Evolutionary conservation across 495 filamentous ascomycete species (phyloP).

Genomic region (Sabuloglossum arenarium): DNA sequence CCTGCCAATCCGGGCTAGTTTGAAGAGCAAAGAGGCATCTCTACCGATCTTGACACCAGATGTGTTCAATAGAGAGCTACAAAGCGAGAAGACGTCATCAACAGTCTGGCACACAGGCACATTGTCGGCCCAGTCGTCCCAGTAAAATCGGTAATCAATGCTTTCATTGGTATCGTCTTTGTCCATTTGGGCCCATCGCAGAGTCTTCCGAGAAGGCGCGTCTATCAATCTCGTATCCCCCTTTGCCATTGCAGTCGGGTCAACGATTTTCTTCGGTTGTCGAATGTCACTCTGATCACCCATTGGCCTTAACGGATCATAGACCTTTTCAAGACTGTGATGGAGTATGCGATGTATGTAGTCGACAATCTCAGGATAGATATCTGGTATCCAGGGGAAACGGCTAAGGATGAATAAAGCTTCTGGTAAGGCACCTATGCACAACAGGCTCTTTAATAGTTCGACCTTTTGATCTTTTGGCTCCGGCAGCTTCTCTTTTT

Average conservation of each 20-base stretch:
- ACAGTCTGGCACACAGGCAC: conserved; percentile 75
- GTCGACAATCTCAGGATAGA: conserved; percentile 52
- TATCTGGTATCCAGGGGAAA: conserved; percentile 77
- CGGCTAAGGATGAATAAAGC: conserved; percentile 79
- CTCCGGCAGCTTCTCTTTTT: conserved; percentile 43
- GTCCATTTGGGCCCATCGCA: conserved; percentile 66
- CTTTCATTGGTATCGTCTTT: conserved; percentile 50
- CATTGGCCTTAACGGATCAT: conserved; percentile 29
- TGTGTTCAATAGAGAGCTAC: conserved; percentile 62
- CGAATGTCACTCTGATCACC: conserved; percentile 19
- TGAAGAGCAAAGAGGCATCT: conserved; percentile 55
- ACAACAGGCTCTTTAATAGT: conserved; percentile 66
- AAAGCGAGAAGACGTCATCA: conserved; percentile 78
- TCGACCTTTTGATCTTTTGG: conserved; percentile 78
- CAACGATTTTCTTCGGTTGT: conserved; percentile 27
- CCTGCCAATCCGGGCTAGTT: conserved; percentile 61
- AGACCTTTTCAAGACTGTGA: conserved; percentile 54
- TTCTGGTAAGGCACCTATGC: conserved; percentile 84
- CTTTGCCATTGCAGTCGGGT: conserved; percentile 42
- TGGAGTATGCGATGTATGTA: conserved; percentile 70
- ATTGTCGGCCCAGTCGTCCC: conserved; percentile 92
- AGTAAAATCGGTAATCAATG: conserved; percentile 73
- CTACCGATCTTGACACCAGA: conserved; percentile 75
- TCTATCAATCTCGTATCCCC: conserved; percentile 38
- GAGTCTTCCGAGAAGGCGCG: conserved; percentile 33